phyloP scores from a whole-genome alignment of 768 basidiomycete genomes.

The Tricholoma flavovirens region DNA sequence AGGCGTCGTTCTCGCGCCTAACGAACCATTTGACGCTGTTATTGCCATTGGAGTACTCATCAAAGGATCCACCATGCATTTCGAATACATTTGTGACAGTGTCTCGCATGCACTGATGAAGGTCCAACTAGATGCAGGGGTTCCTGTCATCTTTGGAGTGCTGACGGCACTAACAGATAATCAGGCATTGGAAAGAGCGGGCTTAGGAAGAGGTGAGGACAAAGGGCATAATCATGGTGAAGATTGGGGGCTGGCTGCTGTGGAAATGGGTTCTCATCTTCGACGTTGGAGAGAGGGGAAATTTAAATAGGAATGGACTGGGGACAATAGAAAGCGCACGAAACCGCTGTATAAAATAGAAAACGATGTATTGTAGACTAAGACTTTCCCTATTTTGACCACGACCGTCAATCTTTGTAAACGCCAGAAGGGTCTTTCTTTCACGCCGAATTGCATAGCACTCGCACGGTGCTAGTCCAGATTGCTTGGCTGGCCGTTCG shows the following conservation, averaged over 20 bases:
- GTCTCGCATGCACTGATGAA: slow-evolving; percentile 94
- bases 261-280: slow-evolving; percentile 78
- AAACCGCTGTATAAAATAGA: slow-evolving; percentile 2
- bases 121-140: slow-evolving; percentile 87
- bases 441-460: neutral
- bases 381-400: too few relatives aligned
- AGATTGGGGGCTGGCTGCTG: slow-evolving; percentile 96
- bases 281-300: slow-evolving; percentile 67
- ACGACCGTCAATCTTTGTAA: too few relatives aligned
- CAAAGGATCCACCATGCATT: slow-evolving; percentile 98
- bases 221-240: slow-evolving; percentile 97
- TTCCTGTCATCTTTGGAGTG: slow-evolving; percentile 95
- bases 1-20: slow-evolving; percentile 29
- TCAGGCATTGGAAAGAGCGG: slow-evolving; percentile 93
- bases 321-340: too few relatives aligned
- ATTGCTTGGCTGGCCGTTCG: slow-evolving; percentile 6
- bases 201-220: slow-evolving; percentile 60
- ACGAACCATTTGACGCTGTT: slow-evolving; percentile 85
- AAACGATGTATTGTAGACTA: neutral
- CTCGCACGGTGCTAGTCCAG: neutral
- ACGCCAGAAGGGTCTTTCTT: too few relatives aligned
- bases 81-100: slow-evolving; percentile 96
- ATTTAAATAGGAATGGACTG: slow-evolving; percentile 32
- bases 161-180: slow-evolving; percentile 89
- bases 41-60: slow-evolving; percentile 98